phyloP scores from a whole-genome alignment of 495 filamentous ascomycete species.

The Trichodelitschia bisporula region DNA sequence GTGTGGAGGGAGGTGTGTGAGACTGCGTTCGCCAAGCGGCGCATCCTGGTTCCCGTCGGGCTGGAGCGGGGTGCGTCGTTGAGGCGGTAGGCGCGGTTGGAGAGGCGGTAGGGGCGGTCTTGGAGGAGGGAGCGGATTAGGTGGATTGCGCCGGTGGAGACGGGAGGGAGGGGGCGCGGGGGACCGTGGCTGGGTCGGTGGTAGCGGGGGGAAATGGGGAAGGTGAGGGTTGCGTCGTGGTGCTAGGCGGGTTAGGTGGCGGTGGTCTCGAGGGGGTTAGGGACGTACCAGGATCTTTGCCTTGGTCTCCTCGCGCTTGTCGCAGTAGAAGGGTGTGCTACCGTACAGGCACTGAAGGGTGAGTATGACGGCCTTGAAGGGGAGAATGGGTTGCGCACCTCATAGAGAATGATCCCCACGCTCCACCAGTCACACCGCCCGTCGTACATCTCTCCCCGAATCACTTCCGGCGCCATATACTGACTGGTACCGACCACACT shows the following conservation, averaged over 20 bases:
- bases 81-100: slow-evolving; percentile 38
- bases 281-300: slow-evolving; percentile 50
- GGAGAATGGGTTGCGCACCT: slow-evolving; percentile 21
- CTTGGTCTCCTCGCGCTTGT: slow-evolving; percentile 62
- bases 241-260: slow-evolving; percentile 18
- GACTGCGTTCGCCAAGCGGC: neutral
- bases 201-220: slow-evolving; percentile 25
- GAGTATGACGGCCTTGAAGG: neutral
- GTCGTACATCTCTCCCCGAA: slow-evolving; percentile 64
- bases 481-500: slow-evolving; percentile 92
- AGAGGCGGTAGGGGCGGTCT: slow-evolving; percentile 52
- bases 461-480: slow-evolving; percentile 92
- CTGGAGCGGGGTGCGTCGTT: slow-evolving; percentile 23
- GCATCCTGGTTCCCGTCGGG: neutral
- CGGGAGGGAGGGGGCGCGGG: slow-evolving; percentile 28
- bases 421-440: slow-evolving; percentile 95
- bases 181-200: slow-evolving; percentile 18
- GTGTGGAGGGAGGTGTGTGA: slow-evolving; percentile 13
- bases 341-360: slow-evolving; percentile 52
- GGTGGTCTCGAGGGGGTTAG: neutral
- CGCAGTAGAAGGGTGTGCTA: slow-evolving; percentile 65
- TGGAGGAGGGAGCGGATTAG: slow-evolving; percentile 53
- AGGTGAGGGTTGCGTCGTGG: slow-evolving; percentile 25
- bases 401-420: slow-evolving; percentile 73
- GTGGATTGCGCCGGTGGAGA: slow-evolving; percentile 34